Conservation (phyloP, 495 filamentous ascomycete genomes). For the Podospora sp. region DNA sequence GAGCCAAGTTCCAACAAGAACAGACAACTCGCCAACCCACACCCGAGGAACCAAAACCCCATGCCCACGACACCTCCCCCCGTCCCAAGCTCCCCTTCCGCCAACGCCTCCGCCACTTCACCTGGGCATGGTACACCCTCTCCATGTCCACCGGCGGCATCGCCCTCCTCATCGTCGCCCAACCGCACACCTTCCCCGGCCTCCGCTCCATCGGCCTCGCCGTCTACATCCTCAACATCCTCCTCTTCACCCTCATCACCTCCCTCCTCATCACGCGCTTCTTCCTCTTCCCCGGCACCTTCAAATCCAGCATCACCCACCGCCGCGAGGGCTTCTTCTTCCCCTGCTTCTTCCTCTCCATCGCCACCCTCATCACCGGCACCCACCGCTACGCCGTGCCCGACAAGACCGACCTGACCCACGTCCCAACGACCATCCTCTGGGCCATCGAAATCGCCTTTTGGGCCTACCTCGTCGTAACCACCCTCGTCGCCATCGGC, state of each 20-base stretch:
- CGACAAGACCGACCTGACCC: constrained; percentile 47
- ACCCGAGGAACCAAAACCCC: neutral
- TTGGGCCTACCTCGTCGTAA: constrained; percentile 54
- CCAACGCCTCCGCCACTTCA: constrained; percentile 64
- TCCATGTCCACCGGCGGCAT: constrained; percentile 71
- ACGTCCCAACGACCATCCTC: constrained; percentile 39
- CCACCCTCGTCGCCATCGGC: constrained; percentile 49
- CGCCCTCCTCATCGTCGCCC: constrained; percentile 60
- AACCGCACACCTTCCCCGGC: constrained; percentile 62
- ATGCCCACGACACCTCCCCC: constrained; percentile 1
- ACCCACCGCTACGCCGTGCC: constrained; percentile 59
- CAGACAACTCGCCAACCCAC: neutral
- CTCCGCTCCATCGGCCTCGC: constrained; percentile 61
- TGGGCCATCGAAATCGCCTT: constrained; percentile 49
- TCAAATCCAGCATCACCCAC: constrained; percentile 60
- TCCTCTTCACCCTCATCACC: constrained; percentile 59
- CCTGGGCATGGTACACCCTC: constrained; percentile 73
- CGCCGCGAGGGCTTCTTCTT: constrained; percentile 70
- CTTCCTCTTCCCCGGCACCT: constrained; percentile 51
- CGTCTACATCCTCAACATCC: constrained; percentile 65
- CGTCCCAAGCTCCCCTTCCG: constrained; percentile 26
- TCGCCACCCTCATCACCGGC: constrained; percentile 65
- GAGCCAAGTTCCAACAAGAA: neutral
- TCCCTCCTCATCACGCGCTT: constrained; percentile 60
- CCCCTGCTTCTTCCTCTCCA: constrained; percentile 65